Conservation (phyloP, 768 basidiomycete species). For the Trametes cingulata region DNA sequence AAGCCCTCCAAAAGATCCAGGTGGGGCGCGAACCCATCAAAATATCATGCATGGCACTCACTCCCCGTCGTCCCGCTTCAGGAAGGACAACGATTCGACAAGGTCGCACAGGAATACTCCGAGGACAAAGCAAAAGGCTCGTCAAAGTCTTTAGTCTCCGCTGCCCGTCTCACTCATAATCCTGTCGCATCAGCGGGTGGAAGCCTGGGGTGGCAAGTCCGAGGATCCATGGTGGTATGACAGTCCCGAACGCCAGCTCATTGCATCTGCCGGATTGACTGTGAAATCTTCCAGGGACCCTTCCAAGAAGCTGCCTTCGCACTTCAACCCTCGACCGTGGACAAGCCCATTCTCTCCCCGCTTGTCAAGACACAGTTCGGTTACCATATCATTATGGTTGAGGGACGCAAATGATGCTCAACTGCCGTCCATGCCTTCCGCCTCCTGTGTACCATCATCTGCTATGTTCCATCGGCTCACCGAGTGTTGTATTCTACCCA, state of each 20-base stretch:
- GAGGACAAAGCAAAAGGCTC: constrained; percentile 89
- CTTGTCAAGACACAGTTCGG: constrained; percentile 84
- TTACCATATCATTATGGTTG: constrained; percentile 92
- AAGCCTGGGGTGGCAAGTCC: constrained; percentile 82
- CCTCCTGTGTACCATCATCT: background rate
- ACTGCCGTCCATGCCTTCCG: background rate
- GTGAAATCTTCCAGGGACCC: constrained; percentile 44
- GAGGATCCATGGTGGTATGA: constrained; percentile 82
- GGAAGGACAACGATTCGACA: constrained; percentile 84
- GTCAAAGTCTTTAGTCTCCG: background rate
- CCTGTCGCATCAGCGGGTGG: constrained; percentile 60
- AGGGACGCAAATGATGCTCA: constrained; percentile 60
- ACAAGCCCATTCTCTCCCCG: constrained; percentile 70
- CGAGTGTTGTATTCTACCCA: background rate
- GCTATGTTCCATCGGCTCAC: background rate
- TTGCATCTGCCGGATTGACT: background rate
- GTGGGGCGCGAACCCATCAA: constrained; percentile 42
- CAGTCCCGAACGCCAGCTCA: background rate
- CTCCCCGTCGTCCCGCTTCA: no score
- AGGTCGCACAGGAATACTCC: constrained; percentile 87
- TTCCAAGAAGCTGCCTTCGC: constrained; percentile 92
- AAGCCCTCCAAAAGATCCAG: constrained; percentile 80
- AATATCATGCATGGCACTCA: no score
- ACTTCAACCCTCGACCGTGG: constrained; percentile 74
- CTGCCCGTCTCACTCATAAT: background rate